These are phyloP conservation scores for Athelia psychrophila DNA, from an alignment of 1,284 basidiomycete genomes.

Conservation along the genomic window DNA sequence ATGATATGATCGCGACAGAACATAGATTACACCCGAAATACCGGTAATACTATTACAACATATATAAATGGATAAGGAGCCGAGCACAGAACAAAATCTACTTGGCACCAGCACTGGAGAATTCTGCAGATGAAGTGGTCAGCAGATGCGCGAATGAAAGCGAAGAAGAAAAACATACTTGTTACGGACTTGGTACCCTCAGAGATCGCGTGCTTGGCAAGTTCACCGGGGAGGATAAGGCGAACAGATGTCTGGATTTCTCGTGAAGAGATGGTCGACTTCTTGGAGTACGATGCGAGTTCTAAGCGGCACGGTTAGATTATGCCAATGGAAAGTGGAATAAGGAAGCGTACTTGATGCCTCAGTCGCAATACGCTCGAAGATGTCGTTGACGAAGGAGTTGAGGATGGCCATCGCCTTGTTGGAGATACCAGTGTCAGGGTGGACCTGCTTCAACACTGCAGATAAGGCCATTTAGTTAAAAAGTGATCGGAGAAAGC, in stretches of 20 bases:
- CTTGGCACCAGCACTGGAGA: conserved; percentile 42
- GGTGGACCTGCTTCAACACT: conserved; percentile 86
- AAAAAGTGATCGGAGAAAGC: not conserved
- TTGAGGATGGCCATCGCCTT: conserved; percentile 88
- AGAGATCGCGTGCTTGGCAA: conserved; percentile 68
- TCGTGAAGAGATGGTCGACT: conserved; percentile 84
- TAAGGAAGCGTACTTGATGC: conserved; percentile 64
- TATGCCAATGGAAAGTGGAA: not conserved
- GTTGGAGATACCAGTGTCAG: conserved; percentile 84
- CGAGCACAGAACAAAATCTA: conserved; percentile 20
- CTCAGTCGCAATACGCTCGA: conserved; percentile 80
- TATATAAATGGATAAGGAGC: not conserved
- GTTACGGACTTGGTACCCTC: conserved; percentile 56
- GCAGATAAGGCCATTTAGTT: conserved; percentile 4
- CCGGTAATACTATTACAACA: no score
- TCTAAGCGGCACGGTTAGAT: conserved; percentile 35
- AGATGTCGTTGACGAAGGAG: conserved; percentile 81
- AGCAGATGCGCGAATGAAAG: not conserved
- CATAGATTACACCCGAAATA: no score
- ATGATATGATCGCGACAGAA: no score
- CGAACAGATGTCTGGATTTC: conserved; percentile 85
- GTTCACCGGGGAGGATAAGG: conserved; percentile 78
- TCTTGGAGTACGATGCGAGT: conserved; percentile 83
- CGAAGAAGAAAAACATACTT: conserved; percentile 15
- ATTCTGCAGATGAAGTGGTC: conserved; percentile 16